Evolutionary conservation across 2,329 filamentous ascomycete genomes (phyloP).

Genomic region (Furcasterigmium sp.): DNA sequence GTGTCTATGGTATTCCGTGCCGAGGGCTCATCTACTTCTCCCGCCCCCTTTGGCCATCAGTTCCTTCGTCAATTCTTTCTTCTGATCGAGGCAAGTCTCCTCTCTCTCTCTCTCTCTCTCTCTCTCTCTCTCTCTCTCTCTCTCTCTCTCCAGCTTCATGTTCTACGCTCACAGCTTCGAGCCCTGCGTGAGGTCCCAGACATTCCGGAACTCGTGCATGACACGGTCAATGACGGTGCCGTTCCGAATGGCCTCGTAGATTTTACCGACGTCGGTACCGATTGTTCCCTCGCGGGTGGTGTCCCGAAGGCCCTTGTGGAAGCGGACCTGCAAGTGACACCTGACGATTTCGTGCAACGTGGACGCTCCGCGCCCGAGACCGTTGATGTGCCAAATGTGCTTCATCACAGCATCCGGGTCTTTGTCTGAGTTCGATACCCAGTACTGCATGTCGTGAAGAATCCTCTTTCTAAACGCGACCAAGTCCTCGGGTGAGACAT

Average conservation of each 20-base stretch:
- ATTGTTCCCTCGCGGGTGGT: constrained; percentile 23
- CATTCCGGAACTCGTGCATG: neutral
- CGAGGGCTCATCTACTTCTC: too few species aligned
- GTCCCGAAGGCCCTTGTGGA: constrained; percentile 22
- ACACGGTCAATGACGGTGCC: constrained; percentile 4
- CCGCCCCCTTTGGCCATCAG: too few species aligned
- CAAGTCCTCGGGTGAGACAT: neutral
- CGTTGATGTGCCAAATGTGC: constrained; percentile 7
- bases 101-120: too few species aligned
- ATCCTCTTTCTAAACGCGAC: neutral
- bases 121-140: too few species aligned
- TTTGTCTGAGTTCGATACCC: constrained; percentile 5
- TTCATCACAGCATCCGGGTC: constrained; percentile 16
- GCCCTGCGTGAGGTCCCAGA: neutral
- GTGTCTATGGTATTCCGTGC: too few species aligned
- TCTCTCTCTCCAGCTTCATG: neutral
- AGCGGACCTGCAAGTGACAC: constrained; percentile 17
- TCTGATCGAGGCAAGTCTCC: too few species aligned
- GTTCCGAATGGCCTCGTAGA: constrained; percentile 19
- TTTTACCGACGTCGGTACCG: constrained; percentile 21
- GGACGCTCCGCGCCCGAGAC: constrained; percentile 22
- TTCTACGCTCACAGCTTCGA: neutral
- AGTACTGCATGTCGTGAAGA: constrained; percentile 5
- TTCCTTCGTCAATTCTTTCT: too few species aligned
- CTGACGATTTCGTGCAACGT: constrained; percentile 24